phyloP scores from a whole-genome alignment of 768 basidiomycete genomes.

The Naematelia aurantialba region DNA sequence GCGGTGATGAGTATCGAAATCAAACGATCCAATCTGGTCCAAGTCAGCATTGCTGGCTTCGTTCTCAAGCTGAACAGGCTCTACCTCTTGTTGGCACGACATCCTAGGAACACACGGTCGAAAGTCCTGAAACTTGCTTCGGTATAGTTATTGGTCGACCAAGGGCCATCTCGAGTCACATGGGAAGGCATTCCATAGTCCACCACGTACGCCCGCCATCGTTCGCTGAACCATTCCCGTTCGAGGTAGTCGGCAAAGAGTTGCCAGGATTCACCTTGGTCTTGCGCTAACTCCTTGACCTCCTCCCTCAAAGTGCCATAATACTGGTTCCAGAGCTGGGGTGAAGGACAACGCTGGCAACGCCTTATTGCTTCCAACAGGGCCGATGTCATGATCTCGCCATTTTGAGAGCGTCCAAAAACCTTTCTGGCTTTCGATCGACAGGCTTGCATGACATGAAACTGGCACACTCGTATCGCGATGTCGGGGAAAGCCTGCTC shows the following conservation, averaged over 20 bases:
- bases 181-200: constrained; percentile 10
- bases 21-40: constrained; percentile 9
- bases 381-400: not conserved
- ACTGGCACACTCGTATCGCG: constrained; percentile 12
- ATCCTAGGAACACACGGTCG: constrained; percentile 12
- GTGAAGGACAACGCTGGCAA: constrained; percentile 10
- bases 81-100: constrained; percentile 11
- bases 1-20: constrained; percentile 4
- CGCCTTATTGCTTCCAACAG: constrained; percentile 6
- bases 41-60: not conserved
- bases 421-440: constrained; percentile 4
- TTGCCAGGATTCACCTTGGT: not conserved
- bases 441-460: constrained; percentile 13
- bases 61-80: not conserved
- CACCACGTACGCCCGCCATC: constrained; percentile 6
- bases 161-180: constrained; percentile 15
- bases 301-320: not conserved
- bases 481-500: constrained; percentile 1
- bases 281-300: not conserved
- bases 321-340: constrained; percentile 3
- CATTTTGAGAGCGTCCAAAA: not conserved
- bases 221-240: constrained; percentile 8
- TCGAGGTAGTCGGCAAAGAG: not conserved
- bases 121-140: constrained; percentile 14
- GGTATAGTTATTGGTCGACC: constrained; percentile 15